A percentile compares a stretch with the other conserved stretches of the same genome.
Evolutionary conservation across 805 yeast species (phyloP).

Genomic region (Suhomyces canberraensis): DNA sequence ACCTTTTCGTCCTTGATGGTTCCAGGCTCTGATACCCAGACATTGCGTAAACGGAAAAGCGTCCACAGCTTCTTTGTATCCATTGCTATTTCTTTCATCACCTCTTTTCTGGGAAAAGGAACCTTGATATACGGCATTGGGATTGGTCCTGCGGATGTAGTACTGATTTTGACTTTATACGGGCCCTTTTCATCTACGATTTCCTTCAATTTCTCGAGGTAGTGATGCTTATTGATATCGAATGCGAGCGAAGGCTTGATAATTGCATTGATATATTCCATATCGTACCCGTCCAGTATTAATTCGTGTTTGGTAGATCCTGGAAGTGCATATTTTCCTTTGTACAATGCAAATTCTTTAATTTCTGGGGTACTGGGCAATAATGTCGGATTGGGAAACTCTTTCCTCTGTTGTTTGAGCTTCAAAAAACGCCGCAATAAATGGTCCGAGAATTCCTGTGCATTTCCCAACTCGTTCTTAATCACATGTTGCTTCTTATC

Average conservation of each 20-base stretch:
- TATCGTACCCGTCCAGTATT: constrained; percentile 29
- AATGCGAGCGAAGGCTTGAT: constrained; percentile 33
- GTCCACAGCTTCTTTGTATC: constrained; percentile 30
- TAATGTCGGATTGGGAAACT: constrained; percentile 31
- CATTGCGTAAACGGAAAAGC: constrained; percentile 17
- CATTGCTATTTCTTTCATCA: constrained; percentile 27
- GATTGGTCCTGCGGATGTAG: constrained; percentile 31
- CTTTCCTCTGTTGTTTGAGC: constrained; percentile 20
- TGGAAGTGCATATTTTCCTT: constrained; percentile 15
- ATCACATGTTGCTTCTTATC: constrained; percentile 13
- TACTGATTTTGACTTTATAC: constrained; percentile 24
- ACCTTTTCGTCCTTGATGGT: constrained; percentile 10
- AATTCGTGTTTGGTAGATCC: constrained; percentile 21
- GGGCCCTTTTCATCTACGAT: constrained; percentile 36
- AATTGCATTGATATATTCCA: constrained; percentile 28
- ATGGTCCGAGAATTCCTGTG: constrained; percentile 13
- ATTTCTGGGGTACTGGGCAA: constrained; percentile 25
- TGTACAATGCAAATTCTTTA: constrained; percentile 8
- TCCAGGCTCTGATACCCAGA: constrained; percentile 25
- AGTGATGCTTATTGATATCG: constrained; percentile 27
- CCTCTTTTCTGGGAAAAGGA: constrained; percentile 18
- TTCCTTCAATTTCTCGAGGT: constrained; percentile 15
- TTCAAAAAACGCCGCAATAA: constrained; percentile 28
- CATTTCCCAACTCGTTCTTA: constrained; percentile 10
- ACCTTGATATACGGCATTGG: constrained; percentile 25